Conservation (phyloP, 169 alveolate species). For the Cryptosporidium viatorum region DNA sequence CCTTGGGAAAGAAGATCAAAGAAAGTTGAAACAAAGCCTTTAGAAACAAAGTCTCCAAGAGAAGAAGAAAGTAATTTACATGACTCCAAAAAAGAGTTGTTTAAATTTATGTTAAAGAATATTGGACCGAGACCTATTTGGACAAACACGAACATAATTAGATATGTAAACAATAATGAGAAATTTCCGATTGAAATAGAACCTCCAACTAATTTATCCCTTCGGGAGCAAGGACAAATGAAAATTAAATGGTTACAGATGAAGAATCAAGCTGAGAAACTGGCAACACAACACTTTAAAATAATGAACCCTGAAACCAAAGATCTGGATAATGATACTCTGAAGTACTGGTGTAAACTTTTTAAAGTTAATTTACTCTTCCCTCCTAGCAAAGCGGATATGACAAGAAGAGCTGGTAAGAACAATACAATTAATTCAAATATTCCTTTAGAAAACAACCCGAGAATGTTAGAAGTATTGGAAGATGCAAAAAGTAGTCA, state of each 20-base stretch:
- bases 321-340: constrained; percentile 3
- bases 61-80: not conserved
- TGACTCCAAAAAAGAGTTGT: constrained; percentile 9
- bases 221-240: constrained; percentile 54
- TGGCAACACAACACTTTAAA: constrained; percentile 59
- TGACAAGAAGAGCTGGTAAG: not conserved
- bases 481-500: not conserved
- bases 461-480: not conserved
- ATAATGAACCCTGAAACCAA: constrained; percentile 56
- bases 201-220: constrained; percentile 36
- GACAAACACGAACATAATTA: not conserved
- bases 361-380: constrained; percentile 48
- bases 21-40: not conserved
- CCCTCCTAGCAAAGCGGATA: not conserved
- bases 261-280: constrained; percentile 62
- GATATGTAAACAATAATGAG: not conserved
- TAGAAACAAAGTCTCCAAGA: not conserved
- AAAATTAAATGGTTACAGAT: constrained; percentile 53
- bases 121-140: constrained; percentile 69
- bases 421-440: not conserved
- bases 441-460: not conserved
- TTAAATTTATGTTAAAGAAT: constrained; percentile 64
- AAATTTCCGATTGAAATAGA: constrained; percentile 7
- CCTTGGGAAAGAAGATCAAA: constrained; percentile 61
- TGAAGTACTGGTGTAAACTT: constrained; percentile 27